A percentile compares a stretch with the other conserved stretches of the same genome.
Conservation (phyloP, 495 filamentous ascomycete species). For the Apiosordaria backusii region DNA sequence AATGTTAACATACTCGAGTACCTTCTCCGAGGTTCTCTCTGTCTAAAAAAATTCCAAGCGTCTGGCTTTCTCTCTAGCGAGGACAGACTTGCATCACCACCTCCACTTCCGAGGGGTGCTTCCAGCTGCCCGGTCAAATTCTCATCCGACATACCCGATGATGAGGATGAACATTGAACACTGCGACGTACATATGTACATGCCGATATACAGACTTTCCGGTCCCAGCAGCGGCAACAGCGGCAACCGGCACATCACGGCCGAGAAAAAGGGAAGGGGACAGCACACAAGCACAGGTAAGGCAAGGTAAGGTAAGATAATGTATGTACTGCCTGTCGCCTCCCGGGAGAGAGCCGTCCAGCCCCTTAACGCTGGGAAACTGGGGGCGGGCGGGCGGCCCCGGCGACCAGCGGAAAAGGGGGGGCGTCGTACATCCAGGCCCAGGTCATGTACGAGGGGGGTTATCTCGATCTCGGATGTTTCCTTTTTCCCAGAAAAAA, state of each 20-base stretch:
- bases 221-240: not conserved
- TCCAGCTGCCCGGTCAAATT: too few species aligned
- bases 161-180: too few species aligned
- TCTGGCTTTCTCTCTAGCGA: not conserved
- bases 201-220: not conserved
- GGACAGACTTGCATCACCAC: not conserved
- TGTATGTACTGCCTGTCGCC: not conserved
- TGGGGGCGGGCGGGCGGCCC: too few species aligned
- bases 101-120: too few species aligned
- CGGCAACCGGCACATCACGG: not conserved
- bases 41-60: not conserved
- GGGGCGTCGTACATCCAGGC: not conserved
- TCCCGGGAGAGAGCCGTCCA: not conserved
- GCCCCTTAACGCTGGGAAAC: too few species aligned
- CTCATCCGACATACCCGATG: not conserved
- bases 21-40: not conserved
- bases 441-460: not conserved
- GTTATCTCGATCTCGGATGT: not conserved
- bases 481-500: not conserved
- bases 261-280: not conserved
- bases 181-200: not conserved
- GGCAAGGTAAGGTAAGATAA: not conserved
- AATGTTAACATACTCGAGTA: not conserved
- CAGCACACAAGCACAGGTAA: not conserved
- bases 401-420: not conserved